Evolutionary conservation across 345 rosid species (phyloP).

Genomic region (Salix brachista): DNA sequence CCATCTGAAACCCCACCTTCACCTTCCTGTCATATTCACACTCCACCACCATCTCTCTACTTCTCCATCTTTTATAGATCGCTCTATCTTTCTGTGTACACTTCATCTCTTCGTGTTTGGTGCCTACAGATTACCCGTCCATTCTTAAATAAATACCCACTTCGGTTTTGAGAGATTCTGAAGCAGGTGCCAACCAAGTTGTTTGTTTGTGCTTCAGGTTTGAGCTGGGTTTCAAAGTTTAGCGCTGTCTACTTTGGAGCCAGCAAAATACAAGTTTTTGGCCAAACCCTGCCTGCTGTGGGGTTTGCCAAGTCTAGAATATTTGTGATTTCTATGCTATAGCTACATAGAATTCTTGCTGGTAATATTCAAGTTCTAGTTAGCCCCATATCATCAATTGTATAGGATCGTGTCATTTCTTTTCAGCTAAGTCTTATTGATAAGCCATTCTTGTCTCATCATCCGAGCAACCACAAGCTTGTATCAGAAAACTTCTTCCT

Average conservation of each 20-base stretch:
- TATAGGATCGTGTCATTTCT: slow-evolving; percentile 1
- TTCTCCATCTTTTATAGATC: slow-evolving; percentile 6
- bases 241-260: background rate
- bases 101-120: background rate
- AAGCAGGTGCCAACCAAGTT: too few species aligned
- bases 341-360: slow-evolving; percentile 17
- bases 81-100: slow-evolving; percentile 9
- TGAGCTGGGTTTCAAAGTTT: background rate
- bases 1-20: slow-evolving; percentile 77
- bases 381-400: background rate
- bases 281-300: slow-evolving; percentile 12
- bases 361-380: background rate
- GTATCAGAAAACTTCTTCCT: background rate
- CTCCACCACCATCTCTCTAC: slow-evolving; percentile 22
- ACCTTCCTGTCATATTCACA: slow-evolving; percentile 58
- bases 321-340: slow-evolving; percentile 4
- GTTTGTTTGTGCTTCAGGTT: background rate
- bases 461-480: background rate
- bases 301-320: slow-evolving; percentile 27
- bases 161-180: slow-evolving; percentile 4
- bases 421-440: background rate
- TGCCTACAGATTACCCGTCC: slow-evolving; percentile 3
- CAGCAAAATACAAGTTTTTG: background rate
- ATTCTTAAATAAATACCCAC: slow-evolving; percentile 27
- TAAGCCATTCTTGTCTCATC: background rate